Conservation (phyloP, 2,329 filamentous ascomycete species). For the Davidsoniella virescens region DNA sequence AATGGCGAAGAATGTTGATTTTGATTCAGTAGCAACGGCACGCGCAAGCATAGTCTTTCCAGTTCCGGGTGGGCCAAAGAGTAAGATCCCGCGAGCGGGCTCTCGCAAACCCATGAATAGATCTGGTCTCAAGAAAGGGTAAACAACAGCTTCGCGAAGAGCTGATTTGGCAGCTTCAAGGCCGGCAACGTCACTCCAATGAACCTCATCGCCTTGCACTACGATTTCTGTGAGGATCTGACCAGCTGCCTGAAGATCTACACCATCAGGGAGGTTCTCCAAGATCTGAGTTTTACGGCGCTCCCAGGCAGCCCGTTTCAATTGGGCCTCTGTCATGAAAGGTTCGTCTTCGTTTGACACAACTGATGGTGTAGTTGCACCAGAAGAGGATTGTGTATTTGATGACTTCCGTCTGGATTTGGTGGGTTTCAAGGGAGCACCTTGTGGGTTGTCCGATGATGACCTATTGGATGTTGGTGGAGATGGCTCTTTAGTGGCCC, state of each 20-base stretch:
- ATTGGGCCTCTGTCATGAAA: background rate
- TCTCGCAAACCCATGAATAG: constrained; percentile 91
- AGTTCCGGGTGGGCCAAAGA: constrained; percentile 94
- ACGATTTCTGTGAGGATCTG: constrained; percentile 95
- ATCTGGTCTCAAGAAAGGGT: constrained; percentile 88
- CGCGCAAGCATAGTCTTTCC: constrained; percentile 97
- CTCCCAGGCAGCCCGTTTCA: constrained; percentile 6
- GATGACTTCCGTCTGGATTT: too few relatives aligned
- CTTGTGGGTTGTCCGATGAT: constrained; percentile 7
- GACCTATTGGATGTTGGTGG: constrained; percentile 7
- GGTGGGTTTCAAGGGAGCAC: background rate
- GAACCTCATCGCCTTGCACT: constrained; percentile 83
- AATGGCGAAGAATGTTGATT: constrained; percentile 92
- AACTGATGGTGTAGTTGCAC: background rate
- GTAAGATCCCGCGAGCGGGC: constrained; percentile 82
- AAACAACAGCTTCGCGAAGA: constrained; percentile 88
- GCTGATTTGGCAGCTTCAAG: constrained; percentile 81
- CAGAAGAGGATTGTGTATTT: background rate
- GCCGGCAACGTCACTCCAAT: constrained; percentile 86
- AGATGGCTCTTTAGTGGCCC: constrained; percentile 1
- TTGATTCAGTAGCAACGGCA: constrained; percentile 85
- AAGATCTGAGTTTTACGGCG: constrained; percentile 36
- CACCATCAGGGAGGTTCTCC: constrained; percentile 62
- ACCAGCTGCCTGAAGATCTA: constrained; percentile 68
- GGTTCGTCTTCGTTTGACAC: constrained; percentile 4